Percentiles rank a stretch among this genome's conserved stretches.
Evolutionary conservation across 208 protist genomes (phyloP).

Genomic region (Wallacemonas sp.): DNA sequence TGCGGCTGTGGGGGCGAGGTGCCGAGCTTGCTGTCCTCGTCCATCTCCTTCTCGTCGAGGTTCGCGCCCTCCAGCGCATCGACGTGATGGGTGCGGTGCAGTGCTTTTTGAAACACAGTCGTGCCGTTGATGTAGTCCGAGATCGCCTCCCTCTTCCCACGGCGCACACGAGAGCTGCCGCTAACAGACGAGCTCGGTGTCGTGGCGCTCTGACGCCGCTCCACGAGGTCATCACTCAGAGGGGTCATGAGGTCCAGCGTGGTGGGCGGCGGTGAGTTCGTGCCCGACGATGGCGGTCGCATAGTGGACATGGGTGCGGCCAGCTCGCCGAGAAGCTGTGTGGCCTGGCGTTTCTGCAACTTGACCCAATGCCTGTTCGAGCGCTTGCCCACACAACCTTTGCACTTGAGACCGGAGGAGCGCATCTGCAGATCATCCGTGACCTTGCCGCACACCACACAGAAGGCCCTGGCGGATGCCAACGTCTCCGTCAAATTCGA

Average conservation of each 20-base stretch:
- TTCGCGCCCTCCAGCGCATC: too few species aligned
- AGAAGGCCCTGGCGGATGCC: conserved; percentile 26
- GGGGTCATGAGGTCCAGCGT: neutral
- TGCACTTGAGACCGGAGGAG: conserved; percentile 58
- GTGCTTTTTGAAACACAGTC: conserved; percentile 32
- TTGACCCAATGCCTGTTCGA: conserved; percentile 37
- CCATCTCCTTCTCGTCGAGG: too few species aligned
- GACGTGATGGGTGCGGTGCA: conserved; percentile 10
- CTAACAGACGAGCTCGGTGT: too few species aligned
- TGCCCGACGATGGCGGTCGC: conserved; percentile 12
- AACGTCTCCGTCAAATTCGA: conserved; percentile 1
- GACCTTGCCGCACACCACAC: conserved; percentile 56
- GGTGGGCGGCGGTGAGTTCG: conserved; percentile 10
- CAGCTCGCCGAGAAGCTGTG: conserved; percentile 25
- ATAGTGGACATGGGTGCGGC: neutral
- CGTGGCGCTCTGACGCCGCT: too few species aligned
- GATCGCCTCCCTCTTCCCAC: conserved; percentile 26
- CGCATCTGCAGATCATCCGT: conserved; percentile 42
- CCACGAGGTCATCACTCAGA: neutral
- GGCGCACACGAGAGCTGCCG: neutral
- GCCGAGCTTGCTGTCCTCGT: neutral
- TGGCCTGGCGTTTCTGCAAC: conserved; percentile 45
- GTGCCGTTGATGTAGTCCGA: conserved; percentile 71
- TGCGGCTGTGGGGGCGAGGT: neutral
- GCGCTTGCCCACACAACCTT: conserved; percentile 43